Base-by-base conservation (phyloP, 345 rosid species). In the Bruguiera sexangula region DNA sequence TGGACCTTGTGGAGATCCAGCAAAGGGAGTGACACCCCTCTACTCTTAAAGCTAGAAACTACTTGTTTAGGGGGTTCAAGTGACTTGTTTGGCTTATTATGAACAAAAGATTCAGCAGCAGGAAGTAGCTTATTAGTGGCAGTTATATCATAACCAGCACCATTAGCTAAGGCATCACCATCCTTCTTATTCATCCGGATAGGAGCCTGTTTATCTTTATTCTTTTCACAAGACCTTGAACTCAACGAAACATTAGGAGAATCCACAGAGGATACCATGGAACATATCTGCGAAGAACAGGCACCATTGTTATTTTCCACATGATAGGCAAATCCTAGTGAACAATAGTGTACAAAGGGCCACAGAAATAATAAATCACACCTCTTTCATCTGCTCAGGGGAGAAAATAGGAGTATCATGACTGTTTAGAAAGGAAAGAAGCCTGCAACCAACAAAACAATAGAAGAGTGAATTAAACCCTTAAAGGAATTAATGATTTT, bases 1-100 rank as follows among this genome's bases (percentile, higher is more conserved):
- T 96, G 99, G 78, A 82, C 96, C 85, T 84, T 92, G 70, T 92
- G 96, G 73, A 92, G 97, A 82, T 96, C 98, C 48, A 96, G 86
- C 81, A 96, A 81, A 46, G 98, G 97, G 19, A 84, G 84, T 78
- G 81, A 63, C 63, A 70, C 54, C 24, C 79, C 84, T 81, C 85
- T 89, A 70, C 80, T 80, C 84, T 79, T 92, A 52, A 78, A 62
- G 64, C 66, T 72, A 57, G 80, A 68, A 34, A 70, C 52, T 55
- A 81, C 93, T 37, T 73, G 69, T 66, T 83, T 86, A 2, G 75
- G 63, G 65, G 69, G 78, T 82, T 89, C 90, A 34, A 67, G 50
- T 46, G 68, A 31, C 30, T 26, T 56, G 54, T 75, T 82, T 63
- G 69, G 74, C 68, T 73, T 79, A 60, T 82, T 77, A 53, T 67